Percentiles rank a stretch among this genome's conserved stretches.
phyloP scores from a whole-genome alignment of 306 rosid species.

The Vigna unguiculata region DNA sequence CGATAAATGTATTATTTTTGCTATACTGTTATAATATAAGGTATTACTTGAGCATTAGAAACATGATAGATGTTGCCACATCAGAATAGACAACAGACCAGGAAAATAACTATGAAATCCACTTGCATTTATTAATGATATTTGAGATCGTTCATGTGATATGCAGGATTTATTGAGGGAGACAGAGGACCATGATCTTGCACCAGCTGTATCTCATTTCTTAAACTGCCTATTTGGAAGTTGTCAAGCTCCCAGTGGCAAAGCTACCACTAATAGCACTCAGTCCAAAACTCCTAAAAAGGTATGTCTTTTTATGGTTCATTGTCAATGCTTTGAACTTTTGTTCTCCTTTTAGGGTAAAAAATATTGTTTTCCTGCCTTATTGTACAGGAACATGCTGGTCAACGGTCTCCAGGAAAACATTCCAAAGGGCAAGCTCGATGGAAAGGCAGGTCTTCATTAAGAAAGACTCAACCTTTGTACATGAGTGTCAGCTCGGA shows the following conservation, averaged over 20 bases:
- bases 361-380: conserved; percentile 20
- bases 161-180: conserved; percentile 84
- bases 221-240: conserved; percentile 93
- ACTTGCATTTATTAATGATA: background rate
- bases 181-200: conserved; percentile 91
- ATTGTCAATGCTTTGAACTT: conserved; percentile 20
- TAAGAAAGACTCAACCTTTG: conserved; percentile 66
- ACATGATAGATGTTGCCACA: conserved; percentile 11
- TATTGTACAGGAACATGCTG: conserved; percentile 74
- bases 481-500: conserved; percentile 79
- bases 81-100: background rate
- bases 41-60: conserved; percentile 14
- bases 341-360: conserved; percentile 4
- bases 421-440: conserved; percentile 73
- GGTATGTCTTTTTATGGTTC: conserved; percentile 52
- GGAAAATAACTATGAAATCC: conserved; percentile 19
- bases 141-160: conserved; percentile 21
- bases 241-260: conserved; percentile 69
- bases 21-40: conserved; percentile 13
- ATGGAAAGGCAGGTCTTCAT: conserved; percentile 76
- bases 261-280: conserved; percentile 49
- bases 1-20: conserved; percentile 22
- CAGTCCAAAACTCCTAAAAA: conserved; percentile 68
- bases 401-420: conserved; percentile 71
- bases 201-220: conserved; percentile 80